phyloP scores from a whole-genome alignment of 2,329 filamentous ascomycete genomes.

The Penicillium sp. region DNA sequence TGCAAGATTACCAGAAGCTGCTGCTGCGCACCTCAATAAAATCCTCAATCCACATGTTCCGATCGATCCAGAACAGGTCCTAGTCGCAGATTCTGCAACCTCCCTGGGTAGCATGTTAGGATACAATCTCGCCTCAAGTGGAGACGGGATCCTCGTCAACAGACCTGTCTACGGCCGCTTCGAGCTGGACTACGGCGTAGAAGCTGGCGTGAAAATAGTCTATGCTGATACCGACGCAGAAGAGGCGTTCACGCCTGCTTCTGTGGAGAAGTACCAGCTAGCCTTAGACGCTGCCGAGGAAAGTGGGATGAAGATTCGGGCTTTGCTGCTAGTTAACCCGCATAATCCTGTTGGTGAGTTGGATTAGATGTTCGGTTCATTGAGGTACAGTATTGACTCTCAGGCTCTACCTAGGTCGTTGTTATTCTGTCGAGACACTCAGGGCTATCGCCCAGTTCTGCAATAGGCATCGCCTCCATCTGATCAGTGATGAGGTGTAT shows the following conservation, averaged over 20 bases:
- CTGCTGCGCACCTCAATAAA: constrained; percentile 43
- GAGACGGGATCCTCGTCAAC: constrained; percentile 47
- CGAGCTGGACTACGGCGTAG: constrained; percentile 47
- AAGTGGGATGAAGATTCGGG: constrained; percentile 37
- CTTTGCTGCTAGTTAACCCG: constrained; percentile 44
- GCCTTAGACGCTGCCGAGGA: constrained; percentile 33
- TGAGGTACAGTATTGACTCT: neutral
- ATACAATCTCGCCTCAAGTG: constrained; percentile 42
- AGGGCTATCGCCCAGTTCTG: constrained; percentile 50
- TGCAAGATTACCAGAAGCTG: constrained; percentile 37
- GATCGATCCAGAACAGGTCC: constrained; percentile 38
- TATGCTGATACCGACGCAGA: constrained; percentile 37
- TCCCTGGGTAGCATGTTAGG: constrained; percentile 44
- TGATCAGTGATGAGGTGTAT: constrained; percentile 58
- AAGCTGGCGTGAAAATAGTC: constrained; percentile 41
- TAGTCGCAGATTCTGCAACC: constrained; percentile 44
- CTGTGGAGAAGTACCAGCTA: constrained; percentile 38
- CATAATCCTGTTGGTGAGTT: constrained; percentile 44
- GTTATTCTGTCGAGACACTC: constrained; percentile 45
- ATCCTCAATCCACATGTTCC: constrained; percentile 38
- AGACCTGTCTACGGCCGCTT: constrained; percentile 51
- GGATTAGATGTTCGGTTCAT: neutral
- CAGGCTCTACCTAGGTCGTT: constrained; percentile 33
- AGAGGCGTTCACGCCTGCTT: constrained; percentile 39
- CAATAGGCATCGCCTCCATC: constrained; percentile 48